phyloP scores from a whole-genome alignment of 371 early-diverging fungal genomes.

The Syncephalastrum contaminatum region DNA sequence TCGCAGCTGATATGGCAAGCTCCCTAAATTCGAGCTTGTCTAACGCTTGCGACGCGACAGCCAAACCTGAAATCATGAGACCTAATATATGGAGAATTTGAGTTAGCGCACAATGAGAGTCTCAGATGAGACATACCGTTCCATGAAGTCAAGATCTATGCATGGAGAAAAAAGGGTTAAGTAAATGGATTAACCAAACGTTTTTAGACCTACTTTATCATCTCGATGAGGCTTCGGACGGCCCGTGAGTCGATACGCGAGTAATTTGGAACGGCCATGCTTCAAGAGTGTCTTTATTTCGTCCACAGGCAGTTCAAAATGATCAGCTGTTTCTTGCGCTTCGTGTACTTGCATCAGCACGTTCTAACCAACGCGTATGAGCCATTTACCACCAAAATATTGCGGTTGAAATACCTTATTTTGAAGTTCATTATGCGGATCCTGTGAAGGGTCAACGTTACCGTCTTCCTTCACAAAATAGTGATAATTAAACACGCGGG shows the following conservation, averaged over 20 bases:
- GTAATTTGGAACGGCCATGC: constrained; percentile 34
- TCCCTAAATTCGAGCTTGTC: constrained; percentile 22
- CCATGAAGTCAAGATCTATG: constrained; percentile 48
- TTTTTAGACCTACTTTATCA: constrained; percentile 51
- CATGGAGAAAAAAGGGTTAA: constrained; percentile 4
- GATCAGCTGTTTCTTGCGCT: constrained; percentile 41
- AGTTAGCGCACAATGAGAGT: neutral
- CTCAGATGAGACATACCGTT: constrained; percentile 32
- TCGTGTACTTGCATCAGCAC: constrained; percentile 46
- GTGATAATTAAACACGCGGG: constrained; percentile 41
- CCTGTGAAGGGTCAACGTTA: constrained; percentile 57
- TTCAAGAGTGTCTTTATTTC: constrained; percentile 32
- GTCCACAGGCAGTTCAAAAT: constrained; percentile 24
- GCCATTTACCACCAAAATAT: neutral
- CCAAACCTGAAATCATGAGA: constrained; percentile 57
- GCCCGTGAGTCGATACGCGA: constrained; percentile 34
- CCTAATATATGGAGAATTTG: constrained; percentile 18
- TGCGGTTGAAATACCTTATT: constrained; percentile 40
- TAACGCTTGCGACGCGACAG: constrained; percentile 39
- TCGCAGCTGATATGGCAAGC: constrained; percentile 48
- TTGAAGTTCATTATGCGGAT: constrained; percentile 61
- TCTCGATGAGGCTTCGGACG: constrained; percentile 66
- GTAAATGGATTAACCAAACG: neutral
- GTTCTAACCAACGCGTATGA: constrained; percentile 37
- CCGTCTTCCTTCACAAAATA: constrained; percentile 55